These are phyloP conservation scores for Corymbia calophylla DNA, from an alignment of 441 rosid genomes.

Conservation along the genomic window DNA sequence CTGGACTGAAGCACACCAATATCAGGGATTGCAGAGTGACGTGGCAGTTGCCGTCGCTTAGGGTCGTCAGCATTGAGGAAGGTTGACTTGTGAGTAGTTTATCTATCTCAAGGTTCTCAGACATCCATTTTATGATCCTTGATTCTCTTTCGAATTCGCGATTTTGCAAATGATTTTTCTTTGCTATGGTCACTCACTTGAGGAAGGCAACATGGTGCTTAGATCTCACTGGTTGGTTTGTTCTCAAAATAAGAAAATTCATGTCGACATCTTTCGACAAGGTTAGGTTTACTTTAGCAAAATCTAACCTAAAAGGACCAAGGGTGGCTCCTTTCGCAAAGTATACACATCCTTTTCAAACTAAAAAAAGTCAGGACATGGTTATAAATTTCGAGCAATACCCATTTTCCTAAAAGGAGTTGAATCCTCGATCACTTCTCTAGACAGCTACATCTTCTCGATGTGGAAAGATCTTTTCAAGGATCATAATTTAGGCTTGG, in stretches of 20 bases:
- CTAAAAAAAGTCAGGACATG: neutral
- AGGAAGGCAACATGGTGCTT: neutral
- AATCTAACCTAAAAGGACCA: neutral
- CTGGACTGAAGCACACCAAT: neutral
- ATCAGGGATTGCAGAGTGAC: neutral
- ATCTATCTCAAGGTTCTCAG: neutral
- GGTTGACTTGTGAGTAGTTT: neutral
- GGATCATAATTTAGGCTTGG: neutral
- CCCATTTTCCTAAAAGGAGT: neutral
- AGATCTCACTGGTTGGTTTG: fast-evolving
- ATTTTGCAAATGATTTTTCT: neutral
- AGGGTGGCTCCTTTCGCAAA: neutral
- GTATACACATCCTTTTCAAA: neutral
- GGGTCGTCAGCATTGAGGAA: neutral
- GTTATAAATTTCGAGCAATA: neutral
- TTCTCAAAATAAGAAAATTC: neutral
- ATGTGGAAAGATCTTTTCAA: neutral
- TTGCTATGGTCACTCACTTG: neutral
- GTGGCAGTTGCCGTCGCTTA: neutral
- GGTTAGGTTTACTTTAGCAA: neutral
- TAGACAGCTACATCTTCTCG: neutral
- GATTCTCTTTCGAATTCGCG: neutral
- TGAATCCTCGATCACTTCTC: neutral
- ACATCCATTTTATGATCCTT: neutral
- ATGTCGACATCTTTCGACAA: fast-evolving